Evolutionary conservation across 768 basidiomycete genomes (phyloP), one percentile per base, ranked within the genome.

Genomic region (Mycena maculata): DNA sequence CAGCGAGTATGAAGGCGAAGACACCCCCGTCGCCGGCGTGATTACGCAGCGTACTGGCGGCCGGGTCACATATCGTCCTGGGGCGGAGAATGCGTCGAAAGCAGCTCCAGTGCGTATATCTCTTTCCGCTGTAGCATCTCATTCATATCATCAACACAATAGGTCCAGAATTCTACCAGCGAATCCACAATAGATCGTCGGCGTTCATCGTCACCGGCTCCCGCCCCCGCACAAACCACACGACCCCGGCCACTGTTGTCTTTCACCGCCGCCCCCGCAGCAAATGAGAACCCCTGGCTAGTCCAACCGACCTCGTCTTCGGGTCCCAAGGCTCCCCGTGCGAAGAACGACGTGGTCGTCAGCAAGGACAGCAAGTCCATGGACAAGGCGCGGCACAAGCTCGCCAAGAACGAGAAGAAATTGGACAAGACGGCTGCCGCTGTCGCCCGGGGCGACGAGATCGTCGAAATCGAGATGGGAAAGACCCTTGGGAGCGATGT

Each of bases 261-360:
- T 60, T 33, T 67, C 69, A 74, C 33, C 33, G 13, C 76, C 23
- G 6, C 48, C 28, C 76, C 76, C 23, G 13, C 48, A 33, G 28
- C 60, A 38, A 74, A 76, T 30, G 54, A 76, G 63, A 99, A 99
- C 76, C 96, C 96, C 12, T 98, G 97, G 95, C 89, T 98, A 20
- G 78, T 79, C 1, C 79, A 80, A 12, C 71, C 68, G 11, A 73
- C 75, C 13, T 61, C 76, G 10, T 67, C 77, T 9, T 54, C 81
- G 1, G 72, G 82, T 4, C 75, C 78, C 23, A 91, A 88, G 57
- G 78, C 82, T 3, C 81, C 88, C 0, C 88, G 88, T 65, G 94
- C 92, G 76, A 87, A 86, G 67, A 96, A 95, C 76, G 87, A 91
- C 64, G 83, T 93, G 12, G 77, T 88, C 4, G 86, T 94, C 23